Conservation (phyloP, 306 rosid genomes). For the Cicer yamashitae region DNA sequence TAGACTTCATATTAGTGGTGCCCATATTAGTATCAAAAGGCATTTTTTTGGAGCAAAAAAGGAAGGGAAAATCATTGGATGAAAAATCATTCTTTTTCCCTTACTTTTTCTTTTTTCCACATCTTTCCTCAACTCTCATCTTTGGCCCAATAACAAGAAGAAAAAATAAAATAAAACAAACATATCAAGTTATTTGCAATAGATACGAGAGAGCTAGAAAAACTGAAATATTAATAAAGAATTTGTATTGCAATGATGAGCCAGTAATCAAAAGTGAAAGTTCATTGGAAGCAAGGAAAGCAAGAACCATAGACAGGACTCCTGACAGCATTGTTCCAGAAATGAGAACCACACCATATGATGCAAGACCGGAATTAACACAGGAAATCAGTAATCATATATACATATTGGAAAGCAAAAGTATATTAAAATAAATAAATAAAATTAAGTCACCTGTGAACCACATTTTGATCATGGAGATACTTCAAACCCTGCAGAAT, state of each 20-base stretch:
- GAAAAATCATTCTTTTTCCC: constrained; percentile 35
- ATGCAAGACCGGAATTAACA: constrained; percentile 32
- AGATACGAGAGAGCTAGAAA: constrained; percentile 26
- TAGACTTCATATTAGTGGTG: not conserved
- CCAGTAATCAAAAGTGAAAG: constrained; percentile 19
- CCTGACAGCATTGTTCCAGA: constrained; percentile 21
- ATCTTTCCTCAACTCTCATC: constrained; percentile 14
- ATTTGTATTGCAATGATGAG: constrained; percentile 18
- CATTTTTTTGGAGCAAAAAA: not conserved
- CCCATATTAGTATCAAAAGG: constrained; percentile 17
- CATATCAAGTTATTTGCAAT: constrained; percentile 2
- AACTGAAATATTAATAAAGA: constrained; percentile 31
- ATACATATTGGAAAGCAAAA: constrained; percentile 26
- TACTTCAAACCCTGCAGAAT: constrained; percentile 90
- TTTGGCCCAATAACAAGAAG: constrained; percentile 33
- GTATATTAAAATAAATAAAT: not conserved
- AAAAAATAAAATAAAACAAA: constrained; percentile 18
- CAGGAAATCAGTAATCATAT: constrained; percentile 12
- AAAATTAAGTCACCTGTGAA: constrained; percentile 77
- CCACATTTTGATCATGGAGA: constrained; percentile 83
- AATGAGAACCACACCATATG: constrained; percentile 8
- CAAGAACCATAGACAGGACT: constrained; percentile 36
- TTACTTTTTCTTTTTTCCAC: not conserved
- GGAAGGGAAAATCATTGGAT: constrained; percentile 3
- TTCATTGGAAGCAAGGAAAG: constrained; percentile 33